These are phyloP conservation scores for Leccinum uliginosum DNA, from an alignment of 768 basidiomycete genomes.

Conservation along the genomic window DNA sequence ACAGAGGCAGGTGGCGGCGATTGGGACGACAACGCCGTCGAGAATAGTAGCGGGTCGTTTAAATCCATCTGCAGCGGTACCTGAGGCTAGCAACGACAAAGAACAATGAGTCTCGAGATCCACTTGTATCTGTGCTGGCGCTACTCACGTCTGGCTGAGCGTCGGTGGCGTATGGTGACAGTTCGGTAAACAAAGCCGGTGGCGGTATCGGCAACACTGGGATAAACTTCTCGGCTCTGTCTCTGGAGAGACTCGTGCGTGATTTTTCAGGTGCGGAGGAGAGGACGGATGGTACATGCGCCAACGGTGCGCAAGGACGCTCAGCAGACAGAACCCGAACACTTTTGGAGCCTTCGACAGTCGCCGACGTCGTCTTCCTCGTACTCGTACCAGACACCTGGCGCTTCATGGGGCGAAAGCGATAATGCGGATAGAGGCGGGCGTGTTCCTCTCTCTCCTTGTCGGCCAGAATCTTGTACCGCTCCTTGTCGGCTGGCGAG, in stretches of 20 bases:
- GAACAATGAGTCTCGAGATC: not conserved
- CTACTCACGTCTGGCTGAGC: slow-evolving; percentile 10
- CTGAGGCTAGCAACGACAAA: not conserved
- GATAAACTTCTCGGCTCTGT: not conserved
- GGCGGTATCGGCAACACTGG: not conserved
- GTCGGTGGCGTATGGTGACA: not conserved
- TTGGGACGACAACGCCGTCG: not conserved
- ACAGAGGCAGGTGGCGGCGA: slow-evolving; percentile 1
- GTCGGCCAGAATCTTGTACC: slow-evolving; percentile 51
- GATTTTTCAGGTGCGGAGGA: slow-evolving; percentile 1
- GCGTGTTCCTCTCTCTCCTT: slow-evolving; percentile 55
- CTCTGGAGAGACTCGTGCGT: slow-evolving; percentile 3
- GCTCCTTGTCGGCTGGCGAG: slow-evolving; percentile 40
- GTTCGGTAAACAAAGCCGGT: not conserved
- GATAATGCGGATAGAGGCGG: slow-evolving; percentile 56
- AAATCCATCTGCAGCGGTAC: not conserved
- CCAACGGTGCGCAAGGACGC: not conserved
- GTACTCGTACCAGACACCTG: slow-evolving; percentile 11
- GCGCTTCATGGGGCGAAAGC: slow-evolving; percentile 53
- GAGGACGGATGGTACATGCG: slow-evolving; percentile 16
- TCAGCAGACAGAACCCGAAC: slow-evolving; percentile 3
- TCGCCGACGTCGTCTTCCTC: slow-evolving; percentile 11
- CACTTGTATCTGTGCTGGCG: not conserved
- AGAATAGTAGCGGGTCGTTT: not conserved
- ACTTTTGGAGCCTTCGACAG: slow-evolving; percentile 10